phyloP scores from a whole-genome alignment of 2,329 filamentous ascomycete species.

The Apiospora phragmitis region DNA sequence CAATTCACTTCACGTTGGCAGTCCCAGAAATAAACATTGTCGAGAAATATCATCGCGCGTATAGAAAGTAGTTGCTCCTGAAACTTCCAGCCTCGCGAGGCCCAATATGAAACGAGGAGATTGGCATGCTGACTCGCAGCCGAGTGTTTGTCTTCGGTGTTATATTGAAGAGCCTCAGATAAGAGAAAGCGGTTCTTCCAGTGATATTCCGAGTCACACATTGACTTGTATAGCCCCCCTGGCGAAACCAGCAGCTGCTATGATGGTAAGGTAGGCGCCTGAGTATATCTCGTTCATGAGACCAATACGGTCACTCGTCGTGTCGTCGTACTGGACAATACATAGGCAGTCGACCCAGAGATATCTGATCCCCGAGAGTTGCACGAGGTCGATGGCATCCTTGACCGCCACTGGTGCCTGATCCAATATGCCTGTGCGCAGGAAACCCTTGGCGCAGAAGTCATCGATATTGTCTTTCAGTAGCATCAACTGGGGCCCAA shows the following conservation, averaged over 20 bases:
- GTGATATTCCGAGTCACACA: too few relatives aligned
- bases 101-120: neutral
- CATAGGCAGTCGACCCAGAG: neutral
- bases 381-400: neutral
- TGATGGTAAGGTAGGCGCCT: neutral
- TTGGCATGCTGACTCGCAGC: neutral
- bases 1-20: neutral
- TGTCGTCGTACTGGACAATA: neutral
- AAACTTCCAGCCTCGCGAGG: neutral
- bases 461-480: neutral
- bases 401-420: neutral
- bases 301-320: neutral
- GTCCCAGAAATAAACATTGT: neutral
- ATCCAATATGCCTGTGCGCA: neutral
- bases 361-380: neutral
- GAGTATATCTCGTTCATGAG: neutral
- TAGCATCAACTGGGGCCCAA: neutral
- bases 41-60: neutral
- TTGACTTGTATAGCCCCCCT: neutral
- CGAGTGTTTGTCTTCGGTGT: neutral
- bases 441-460: neutral
- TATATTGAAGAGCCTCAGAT: too few relatives aligned
- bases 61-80: neutral
- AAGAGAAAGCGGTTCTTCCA: too few relatives aligned
- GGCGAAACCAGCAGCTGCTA: neutral